These are phyloP conservation scores for Trichoderma asperellum DNA, from an alignment of 2,329 filamentous ascomycete genomes.

Conservation along the genomic window DNA sequence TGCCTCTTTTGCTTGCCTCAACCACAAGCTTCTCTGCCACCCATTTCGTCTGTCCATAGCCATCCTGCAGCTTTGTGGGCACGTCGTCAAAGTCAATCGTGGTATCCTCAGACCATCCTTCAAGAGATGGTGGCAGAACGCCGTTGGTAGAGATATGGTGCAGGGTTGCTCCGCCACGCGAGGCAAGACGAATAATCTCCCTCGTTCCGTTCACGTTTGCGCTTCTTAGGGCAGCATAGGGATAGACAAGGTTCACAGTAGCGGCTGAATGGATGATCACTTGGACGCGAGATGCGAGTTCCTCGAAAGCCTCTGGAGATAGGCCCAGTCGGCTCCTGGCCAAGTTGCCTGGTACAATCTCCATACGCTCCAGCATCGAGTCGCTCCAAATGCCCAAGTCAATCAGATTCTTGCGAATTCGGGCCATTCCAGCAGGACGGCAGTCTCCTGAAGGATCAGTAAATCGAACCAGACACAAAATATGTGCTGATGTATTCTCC, in stretches of 20 bases:
- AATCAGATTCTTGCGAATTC: constrained; percentile 75
- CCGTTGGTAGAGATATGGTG: constrained; percentile 83
- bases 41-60: constrained; percentile 82
- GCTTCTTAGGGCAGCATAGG: constrained; percentile 73
- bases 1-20: constrained; percentile 68
- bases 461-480: constrained; percentile 75
- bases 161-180: constrained; percentile 68
- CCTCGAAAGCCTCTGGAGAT: constrained; percentile 65
- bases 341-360: constrained; percentile 74
- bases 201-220: constrained; percentile 80
- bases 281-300: constrained; percentile 66
- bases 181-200: constrained; percentile 73
- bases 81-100: constrained; percentile 71
- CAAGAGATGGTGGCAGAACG: constrained; percentile 70
- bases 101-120: constrained; percentile 72
- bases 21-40: constrained; percentile 75
- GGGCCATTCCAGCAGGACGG: constrained; percentile 68
- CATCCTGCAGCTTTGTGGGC: constrained; percentile 68
- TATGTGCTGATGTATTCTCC: constrained; percentile 68
- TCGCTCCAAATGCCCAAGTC: constrained; percentile 79
- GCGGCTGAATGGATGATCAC: constrained; percentile 79
- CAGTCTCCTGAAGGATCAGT: constrained; percentile 68
- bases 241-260: constrained; percentile 80
- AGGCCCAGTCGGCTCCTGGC: constrained; percentile 71
- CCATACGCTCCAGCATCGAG: constrained; percentile 75